A percentile compares a stretch with the other conserved stretches of the same genome.
Evolutionary conservation across 2,329 filamentous ascomycete species (phyloP).

Genomic region (Purpureocillium takamizusanense): DNA sequence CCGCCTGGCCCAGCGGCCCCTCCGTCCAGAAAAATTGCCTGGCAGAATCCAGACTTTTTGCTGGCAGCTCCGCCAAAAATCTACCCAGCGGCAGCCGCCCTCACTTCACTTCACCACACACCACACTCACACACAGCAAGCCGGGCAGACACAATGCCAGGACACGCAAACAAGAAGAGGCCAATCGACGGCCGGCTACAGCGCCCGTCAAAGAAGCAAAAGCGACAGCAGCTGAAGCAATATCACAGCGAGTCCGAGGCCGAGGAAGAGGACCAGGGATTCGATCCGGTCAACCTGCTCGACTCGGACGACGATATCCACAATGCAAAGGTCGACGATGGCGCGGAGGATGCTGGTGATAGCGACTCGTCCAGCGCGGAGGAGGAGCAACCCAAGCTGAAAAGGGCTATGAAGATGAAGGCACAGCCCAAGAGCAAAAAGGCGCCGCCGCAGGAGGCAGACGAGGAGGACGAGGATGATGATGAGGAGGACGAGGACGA

Average conservation of each 20-base stretch:
- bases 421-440: constrained; percentile 9
- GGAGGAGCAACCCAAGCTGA: constrained; percentile 16
- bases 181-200: constrained; percentile 18
- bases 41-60: constrained; percentile 10
- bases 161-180: constrained; percentile 23
- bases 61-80: not conserved
- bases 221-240: constrained; percentile 32
- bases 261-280: constrained; percentile 30
- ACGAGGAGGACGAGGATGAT: constrained; percentile 14
- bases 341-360: constrained; percentile 27
- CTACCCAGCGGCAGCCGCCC: not conserved
- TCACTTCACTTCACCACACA: not conserved
- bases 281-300: constrained; percentile 43
- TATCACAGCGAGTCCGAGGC: constrained; percentile 45
- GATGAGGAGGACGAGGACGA: constrained; percentile 26
- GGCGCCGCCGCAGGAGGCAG: constrained; percentile 12
- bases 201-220: constrained; percentile 45
- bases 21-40: constrained; percentile 7
- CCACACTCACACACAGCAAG: constrained; percentile 1
- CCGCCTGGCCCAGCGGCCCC: constrained; percentile 6
- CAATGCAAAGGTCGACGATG: constrained; percentile 42
- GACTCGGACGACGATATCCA: constrained; percentile 51
- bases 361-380: constrained; percentile 26
- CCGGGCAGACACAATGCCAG: constrained; percentile 19
- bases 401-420: constrained; percentile 14